phyloP scores from a whole-genome alignment of 192 early-diverging fungal genomes.

The Mortierella claussenii region DNA sequence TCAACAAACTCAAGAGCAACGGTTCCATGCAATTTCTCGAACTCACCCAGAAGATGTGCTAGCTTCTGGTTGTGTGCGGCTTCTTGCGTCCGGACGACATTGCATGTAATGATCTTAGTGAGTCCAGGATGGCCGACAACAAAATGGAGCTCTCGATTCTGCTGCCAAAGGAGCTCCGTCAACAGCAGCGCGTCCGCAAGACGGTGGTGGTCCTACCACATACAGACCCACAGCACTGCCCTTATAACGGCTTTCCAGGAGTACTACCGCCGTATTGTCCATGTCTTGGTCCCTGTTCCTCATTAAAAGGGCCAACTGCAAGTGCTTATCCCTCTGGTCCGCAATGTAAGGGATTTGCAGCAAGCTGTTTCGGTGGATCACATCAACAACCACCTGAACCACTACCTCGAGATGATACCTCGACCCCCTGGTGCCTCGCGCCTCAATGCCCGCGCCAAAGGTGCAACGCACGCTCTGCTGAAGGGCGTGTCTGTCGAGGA shows the following conservation, averaged over 20 bases:
- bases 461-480: too few species aligned
- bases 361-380: too few species aligned
- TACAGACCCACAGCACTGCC: slow-evolving; percentile 5
- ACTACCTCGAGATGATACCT: too few species aligned
- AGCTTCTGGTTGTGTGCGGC: slow-evolving; percentile 11
- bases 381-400: too few species aligned
- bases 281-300: not conserved
- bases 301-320: not conserved
- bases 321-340: not conserved
- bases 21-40: not conserved
- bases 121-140: not conserved
- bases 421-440: too few species aligned
- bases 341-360: slow-evolving; percentile 1
- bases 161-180: slow-evolving; percentile 18
- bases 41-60: slow-evolving; percentile 10
- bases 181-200: slow-evolving; percentile 12
- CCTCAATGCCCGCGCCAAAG: too few species aligned
- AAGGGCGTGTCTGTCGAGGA: too few species aligned
- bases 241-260: slow-evolving; percentile 4
- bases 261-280: not conserved
- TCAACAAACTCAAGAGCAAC: not conserved
- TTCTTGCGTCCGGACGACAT: slow-evolving; percentile 35
- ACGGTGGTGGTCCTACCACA: not conserved
- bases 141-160: slow-evolving; percentile 8
- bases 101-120: not conserved